Base-by-base conservation (phyloP, 108 stramenopile genomes). In the Fistulifera solaris region DNA sequence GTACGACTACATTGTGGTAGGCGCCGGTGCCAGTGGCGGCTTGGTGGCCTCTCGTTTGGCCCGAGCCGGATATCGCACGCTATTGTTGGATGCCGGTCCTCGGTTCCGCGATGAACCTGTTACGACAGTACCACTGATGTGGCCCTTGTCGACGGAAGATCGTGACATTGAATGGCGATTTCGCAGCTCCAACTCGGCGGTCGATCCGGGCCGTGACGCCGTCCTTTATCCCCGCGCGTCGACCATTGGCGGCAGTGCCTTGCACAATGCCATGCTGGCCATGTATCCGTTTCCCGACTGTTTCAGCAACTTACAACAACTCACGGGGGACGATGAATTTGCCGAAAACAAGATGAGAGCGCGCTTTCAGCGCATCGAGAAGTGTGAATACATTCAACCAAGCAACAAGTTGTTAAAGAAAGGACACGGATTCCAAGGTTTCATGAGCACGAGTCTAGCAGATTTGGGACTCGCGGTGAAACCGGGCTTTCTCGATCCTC, bases 1-100 rank as follows among this genome's bases (percentile, higher is more conserved):
- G 11, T 45, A 8, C 44, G 81, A 88, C 35, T 92, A 84, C 62
- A 79, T 92, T 27, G 67, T 92, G 19, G 73, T 83, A 10, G 89
- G 86, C 45, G 87, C 73, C 2, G 89, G 89, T 10, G 58, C 75
- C 3, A 76, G 75, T 7, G 89, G 89, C 0, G 76, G 80, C 39
- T 69, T 88, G 19, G 52, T 84, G 19, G 89, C 89, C 16, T 58
- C 76, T 27, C 61, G 73, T 24, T 68, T 92, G 15, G 55, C 65
- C 15, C 44, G 31, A 6, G 48, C 40, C 5, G 59, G 50, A 18
- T 31, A 27, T 47, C 58, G 7, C 23, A 52, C 31, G 40, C 18
- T 41, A 22, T 22, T 59, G 27, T 31, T 63, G 43, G 41, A 69
- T 60, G 50, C 49, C 1, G 38, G 45, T 22, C 54, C 44, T 2